Base-by-base conservation (phyloP, 441 rosid genomes). In the Corymbia citriodora region DNA sequence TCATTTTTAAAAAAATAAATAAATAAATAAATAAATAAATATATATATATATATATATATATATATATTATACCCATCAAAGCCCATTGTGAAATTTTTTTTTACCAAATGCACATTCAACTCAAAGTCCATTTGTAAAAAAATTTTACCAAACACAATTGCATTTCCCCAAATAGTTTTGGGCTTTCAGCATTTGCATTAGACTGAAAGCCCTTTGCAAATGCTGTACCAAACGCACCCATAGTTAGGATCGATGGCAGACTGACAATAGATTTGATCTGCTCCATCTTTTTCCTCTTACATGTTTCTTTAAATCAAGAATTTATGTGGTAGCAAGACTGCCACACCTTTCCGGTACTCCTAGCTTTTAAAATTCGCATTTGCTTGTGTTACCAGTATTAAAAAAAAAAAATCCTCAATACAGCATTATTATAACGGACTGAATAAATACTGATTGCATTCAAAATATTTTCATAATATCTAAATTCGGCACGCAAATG, bases 381-480 rank as follows among this genome's bases (percentile, higher is more conserved):
- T 65, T 65, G 36, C 74, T 65, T 31, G 19, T 65, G 74, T 4
- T 65, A 4, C 15, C 15, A 65, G 74, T 65, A 65, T 0, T n/a
- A 9, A 5, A 4, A 29, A 63, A 27, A 61, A 5, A 7, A n/a
- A 65, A 0, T 65, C 5, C 36, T 65, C 36, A 2, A n/a, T 8
- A 15, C 15, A 36, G 19, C 19, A 65, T 65, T 65, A 6, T 65
- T 15, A n/a, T n/a, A n/a, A 65, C 17, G 2, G 36, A 65, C 10
- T 8, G 4, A 15, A 8, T 18, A 65, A 65, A 15, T 9, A 13
- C 6, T 15, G 1, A 65, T n/a, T 65, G 4, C 72, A 65, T 65
- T n/a, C 4, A 65, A 65, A 65, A n/a, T n/a, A 15, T 65, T 65
- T 15, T n/a, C 33, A 65, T n/a, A 15, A 65, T 65, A 65, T 14